Evolutionary conservation across 2,329 filamentous ascomycete genomes (phyloP).

Genomic region (Oidium heveae): DNA sequence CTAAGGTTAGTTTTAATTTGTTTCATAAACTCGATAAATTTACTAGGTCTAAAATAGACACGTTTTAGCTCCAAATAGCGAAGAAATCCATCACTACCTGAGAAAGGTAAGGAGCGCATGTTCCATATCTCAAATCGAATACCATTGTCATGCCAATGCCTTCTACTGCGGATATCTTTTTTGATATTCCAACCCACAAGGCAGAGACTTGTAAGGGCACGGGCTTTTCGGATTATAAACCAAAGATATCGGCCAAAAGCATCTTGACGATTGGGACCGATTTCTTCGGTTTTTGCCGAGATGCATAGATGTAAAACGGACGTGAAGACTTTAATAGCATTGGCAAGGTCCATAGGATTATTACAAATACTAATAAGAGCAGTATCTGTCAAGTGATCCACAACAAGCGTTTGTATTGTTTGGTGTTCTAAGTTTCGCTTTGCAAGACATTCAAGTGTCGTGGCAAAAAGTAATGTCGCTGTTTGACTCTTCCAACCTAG

Average conservation of each 20-base stretch:
- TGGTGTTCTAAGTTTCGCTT: conserved; percentile 20
- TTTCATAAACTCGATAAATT: conserved; percentile 9
- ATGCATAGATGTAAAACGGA: conserved; percentile 21
- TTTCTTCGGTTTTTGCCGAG: conserved; percentile 21
- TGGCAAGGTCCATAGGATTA: conserved; percentile 25
- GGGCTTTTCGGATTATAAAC: conserved; percentile 23
- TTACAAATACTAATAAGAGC: conserved; percentile 23
- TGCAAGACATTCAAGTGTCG: conserved; percentile 23
- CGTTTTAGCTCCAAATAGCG: conserved; percentile 13
- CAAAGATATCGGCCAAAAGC: conserved; percentile 22
- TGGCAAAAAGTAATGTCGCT: conserved; percentile 26
- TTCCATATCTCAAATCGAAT: conserved; percentile 8
- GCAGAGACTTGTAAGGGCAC: conserved; percentile 21
- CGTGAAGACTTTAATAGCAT: conserved; percentile 20
- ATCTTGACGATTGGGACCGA: conserved; percentile 13
- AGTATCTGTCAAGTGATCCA: conserved; percentile 25
- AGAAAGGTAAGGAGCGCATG: conserved; percentile 12
- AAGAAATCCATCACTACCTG: conserved; percentile 4
- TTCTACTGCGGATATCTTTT: conserved; percentile 7
- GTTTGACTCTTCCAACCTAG: conserved; percentile 21
- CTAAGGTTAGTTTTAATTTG: conserved; percentile 9
- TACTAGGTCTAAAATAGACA: conserved; percentile 10
- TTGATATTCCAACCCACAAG: conserved; percentile 18
- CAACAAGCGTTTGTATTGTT: conserved; percentile 20
- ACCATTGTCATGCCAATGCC: conserved; percentile 3